Evolutionary conservation across 805 yeast genomes (phyloP), one percentile per base, ranked within the genome.

Genomic region (Wickerhamiella occidentalis): DNA sequence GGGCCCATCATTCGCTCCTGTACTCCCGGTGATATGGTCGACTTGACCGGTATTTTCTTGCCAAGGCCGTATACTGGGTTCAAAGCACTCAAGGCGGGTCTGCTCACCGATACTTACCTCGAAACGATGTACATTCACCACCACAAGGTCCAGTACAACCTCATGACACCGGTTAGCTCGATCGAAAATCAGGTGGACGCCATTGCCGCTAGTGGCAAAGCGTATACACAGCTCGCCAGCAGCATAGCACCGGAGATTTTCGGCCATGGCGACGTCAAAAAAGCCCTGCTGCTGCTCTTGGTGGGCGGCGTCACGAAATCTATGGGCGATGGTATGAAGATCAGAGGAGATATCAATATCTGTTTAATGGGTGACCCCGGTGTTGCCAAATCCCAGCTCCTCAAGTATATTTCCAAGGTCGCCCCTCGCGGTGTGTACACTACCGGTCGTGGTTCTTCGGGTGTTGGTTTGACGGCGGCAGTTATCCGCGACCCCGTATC

Each of bases 321-420:
- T 60, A 79, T 90, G 58, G 95, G 94, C 41, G 98, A 92, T 68
- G 99, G 99, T 56, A 79, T 92, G 85, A 79, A 82, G 61, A 92
- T 92, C 60, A 80, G 99, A 71, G 98, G 98, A 60, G 98, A 92
- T 64, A 85, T 92, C 58, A 92, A 92, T 62, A 77, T 92, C 49
- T 82, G 96, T 69, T 73, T 92, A 47, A 90, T 92, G 96, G 98
- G 98, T 59, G 98, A 92, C 63, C 98, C 98, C 38, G 98, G 98
- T 73, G 98, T 92, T 49, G 98, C 98, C 61, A 92, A 92, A 68
- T 92, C 97, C 2, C 98, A 92, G 73, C 71, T 92, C 61, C 72
- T 92, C 55, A 92, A 92, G 64, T 82, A 94, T 29, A 85, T 92
- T 56, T 75, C 86, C 52, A 86, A 88, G 59, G 83, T 92, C 49